Conservation (phyloP, 2,329 filamentous ascomycete genomes). For the Pyrenophora teres region DNA sequence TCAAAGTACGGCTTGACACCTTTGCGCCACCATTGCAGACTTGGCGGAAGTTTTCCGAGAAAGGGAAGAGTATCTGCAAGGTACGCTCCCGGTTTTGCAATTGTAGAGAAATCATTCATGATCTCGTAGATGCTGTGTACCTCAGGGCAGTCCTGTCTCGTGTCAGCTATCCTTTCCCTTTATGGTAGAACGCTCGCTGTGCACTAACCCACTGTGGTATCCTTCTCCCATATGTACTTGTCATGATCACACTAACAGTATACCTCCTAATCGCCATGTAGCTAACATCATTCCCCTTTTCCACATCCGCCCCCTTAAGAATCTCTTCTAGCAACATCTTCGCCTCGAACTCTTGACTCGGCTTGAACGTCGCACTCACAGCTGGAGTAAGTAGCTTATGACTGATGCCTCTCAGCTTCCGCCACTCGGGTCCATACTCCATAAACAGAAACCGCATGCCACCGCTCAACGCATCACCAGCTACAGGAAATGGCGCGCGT, state of each 20-base stretch:
- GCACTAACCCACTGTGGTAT: constrained; percentile 39
- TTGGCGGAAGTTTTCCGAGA: constrained; percentile 31
- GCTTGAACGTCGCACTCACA: constrained; percentile 48
- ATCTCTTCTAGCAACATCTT: constrained; percentile 53
- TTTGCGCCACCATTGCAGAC: constrained; percentile 41
- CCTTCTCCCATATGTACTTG: constrained; percentile 42
- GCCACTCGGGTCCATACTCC: constrained; percentile 50
- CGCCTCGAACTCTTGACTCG: constrained; percentile 53
- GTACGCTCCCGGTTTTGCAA: constrained; percentile 36
- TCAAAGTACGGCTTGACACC: constrained; percentile 34
- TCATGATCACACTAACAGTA: constrained; percentile 45
- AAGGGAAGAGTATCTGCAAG: constrained; percentile 41
- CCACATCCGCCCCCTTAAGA: constrained; percentile 33
- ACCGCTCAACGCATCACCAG: constrained; percentile 47
- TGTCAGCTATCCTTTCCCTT: background rate
- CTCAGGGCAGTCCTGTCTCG: constrained; percentile 36
- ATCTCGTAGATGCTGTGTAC: constrained; percentile 40
- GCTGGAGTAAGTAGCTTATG: constrained; percentile 47
- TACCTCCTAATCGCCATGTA: constrained; percentile 40
- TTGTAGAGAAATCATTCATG: constrained; percentile 43
- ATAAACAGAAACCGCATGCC: constrained; percentile 51
- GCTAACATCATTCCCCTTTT: constrained; percentile 25
- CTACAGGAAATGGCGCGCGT: constrained; percentile 47
- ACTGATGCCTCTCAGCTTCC: constrained; percentile 47
- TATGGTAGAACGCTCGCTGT: background rate